These are phyloP conservation scores for Aspergillus neoniger DNA, from an alignment of 2,329 filamentous ascomycete species.

Conservation along the genomic window DNA sequence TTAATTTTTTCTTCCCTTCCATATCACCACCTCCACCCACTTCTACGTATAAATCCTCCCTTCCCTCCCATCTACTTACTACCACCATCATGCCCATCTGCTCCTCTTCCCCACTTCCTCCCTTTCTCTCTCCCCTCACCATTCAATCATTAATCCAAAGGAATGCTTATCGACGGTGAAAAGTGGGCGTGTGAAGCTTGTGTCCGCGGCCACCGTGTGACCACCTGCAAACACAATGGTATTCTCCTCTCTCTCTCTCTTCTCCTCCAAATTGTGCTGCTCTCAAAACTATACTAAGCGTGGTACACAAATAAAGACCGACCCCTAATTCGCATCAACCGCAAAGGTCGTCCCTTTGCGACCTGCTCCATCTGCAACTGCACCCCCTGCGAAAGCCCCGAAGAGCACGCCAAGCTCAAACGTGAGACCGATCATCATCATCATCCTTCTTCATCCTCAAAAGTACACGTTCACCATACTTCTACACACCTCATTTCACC, in stretches of 20 bases:
- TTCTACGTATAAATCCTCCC: conserved; percentile 24
- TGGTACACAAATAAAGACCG: conserved; percentile 64
- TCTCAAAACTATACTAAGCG: too few species aligned
- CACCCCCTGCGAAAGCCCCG: conserved; percentile 85
- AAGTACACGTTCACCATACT: conserved; percentile 17
- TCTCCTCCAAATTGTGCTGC: not conserved
- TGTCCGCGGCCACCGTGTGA: conserved; percentile 93
- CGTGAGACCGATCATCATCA: conserved; percentile 33
- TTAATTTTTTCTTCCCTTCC: conserved; percentile 10
- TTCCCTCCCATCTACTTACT: conserved; percentile 5
- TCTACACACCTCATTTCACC: not conserved
- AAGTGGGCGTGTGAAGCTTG: conserved; percentile 97
- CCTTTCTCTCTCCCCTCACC: conserved; percentile 2
- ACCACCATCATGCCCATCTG: conserved; percentile 7
- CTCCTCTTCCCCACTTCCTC: not conserved
- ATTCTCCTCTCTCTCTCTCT: conserved; percentile 24
- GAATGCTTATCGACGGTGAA: conserved; percentile 85
- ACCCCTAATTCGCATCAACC: conserved; percentile 89
- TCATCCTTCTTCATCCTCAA: conserved; percentile 6
- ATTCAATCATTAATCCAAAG: conserved; percentile 15
- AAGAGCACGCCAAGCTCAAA: conserved; percentile 73
- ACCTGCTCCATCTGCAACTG: conserved; percentile 89
- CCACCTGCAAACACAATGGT: conserved; percentile 94
- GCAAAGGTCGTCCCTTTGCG: conserved; percentile 93
- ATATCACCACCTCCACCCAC: conserved; percentile 14